phyloP scores from a whole-genome alignment of 192 early-diverging fungal species.

The Borealophlyctis nickersoniae region DNA sequence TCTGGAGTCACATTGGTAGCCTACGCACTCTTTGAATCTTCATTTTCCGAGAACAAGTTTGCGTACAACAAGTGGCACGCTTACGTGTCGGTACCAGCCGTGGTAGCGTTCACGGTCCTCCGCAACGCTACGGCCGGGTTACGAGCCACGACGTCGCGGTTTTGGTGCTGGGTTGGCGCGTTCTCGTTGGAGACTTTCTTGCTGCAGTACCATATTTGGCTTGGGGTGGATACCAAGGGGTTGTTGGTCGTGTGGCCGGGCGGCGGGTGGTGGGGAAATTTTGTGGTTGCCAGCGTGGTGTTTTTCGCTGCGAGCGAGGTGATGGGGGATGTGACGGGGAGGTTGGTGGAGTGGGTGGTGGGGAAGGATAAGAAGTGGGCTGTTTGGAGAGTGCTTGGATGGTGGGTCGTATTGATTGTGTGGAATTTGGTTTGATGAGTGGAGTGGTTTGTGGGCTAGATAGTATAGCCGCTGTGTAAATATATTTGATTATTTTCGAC shows the following conservation, averaged over 20 bases:
- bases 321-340: neutral
- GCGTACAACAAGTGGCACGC: constrained; percentile 68
- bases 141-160: constrained; percentile 50
- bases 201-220: constrained; percentile 75
- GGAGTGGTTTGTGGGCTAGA: too few relatives aligned
- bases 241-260: constrained; percentile 37
- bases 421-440: neutral
- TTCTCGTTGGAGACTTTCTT: constrained; percentile 75
- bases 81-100: constrained; percentile 59
- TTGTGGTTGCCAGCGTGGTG: neutral
- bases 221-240: constrained; percentile 74
- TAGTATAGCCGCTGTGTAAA: too few relatives aligned
- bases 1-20: constrained; percentile 41
- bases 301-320: neutral
- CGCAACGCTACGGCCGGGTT: constrained; percentile 58
- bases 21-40: constrained; percentile 55
- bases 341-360: neutral
- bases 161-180: constrained; percentile 58
- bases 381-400: neutral
- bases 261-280: neutral
- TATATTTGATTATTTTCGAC: too few relatives aligned
- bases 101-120: constrained; percentile 61
- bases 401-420: neutral
- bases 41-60: constrained; percentile 48
- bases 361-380: neutral